phyloP scores from a whole-genome alignment of 2,329 filamentous ascomycete genomes.

The Aspergillus bombycis region DNA sequence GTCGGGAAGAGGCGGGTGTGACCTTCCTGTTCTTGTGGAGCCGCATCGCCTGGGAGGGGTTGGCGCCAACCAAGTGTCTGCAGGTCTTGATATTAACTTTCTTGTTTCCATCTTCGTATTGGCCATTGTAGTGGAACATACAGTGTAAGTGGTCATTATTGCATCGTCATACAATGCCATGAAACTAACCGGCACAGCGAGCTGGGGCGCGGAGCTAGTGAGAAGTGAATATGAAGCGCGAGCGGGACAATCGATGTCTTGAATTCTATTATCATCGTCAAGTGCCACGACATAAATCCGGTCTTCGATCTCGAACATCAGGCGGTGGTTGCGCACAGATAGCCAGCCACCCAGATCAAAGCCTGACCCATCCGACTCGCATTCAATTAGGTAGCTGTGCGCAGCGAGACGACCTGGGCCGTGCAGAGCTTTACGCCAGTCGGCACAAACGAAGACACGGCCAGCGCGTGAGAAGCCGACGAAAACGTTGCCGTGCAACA shows the following conservation, averaged over 20 bases:
- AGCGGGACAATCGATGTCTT: constrained; percentile 21
- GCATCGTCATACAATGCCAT: constrained; percentile 53
- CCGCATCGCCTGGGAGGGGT: constrained; percentile 17
- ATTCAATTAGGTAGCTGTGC: constrained; percentile 44
- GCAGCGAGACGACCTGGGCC: constrained; percentile 28
- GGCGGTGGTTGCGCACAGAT: constrained; percentile 44
- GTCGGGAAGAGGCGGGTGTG: constrained; percentile 41
- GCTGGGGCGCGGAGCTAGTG: constrained; percentile 41
- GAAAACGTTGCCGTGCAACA: constrained; percentile 46
- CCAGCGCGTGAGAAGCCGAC: constrained; percentile 50
- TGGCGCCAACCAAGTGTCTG: constrained; percentile 38
- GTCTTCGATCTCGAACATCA: constrained; percentile 51
- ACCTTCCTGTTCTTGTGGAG: constrained; percentile 24
- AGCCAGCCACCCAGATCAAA: constrained; percentile 55
- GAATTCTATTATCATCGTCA: constrained; percentile 36
- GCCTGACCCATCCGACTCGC: constrained; percentile 42
- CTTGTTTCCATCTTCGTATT: neutral
- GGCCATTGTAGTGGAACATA: constrained; percentile 18
- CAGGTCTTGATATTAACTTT: constrained; percentile 17
- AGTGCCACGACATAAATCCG: constrained; percentile 48
- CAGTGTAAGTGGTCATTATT: constrained; percentile 51
- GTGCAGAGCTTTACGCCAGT: constrained; percentile 46
- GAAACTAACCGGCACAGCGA: constrained; percentile 50
- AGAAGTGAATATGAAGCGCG: constrained; percentile 37
- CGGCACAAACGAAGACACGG: constrained; percentile 47